Conservation (phyloP, 2,329 filamentous ascomycete genomes). For the Colletotrichum liriopes region DNA sequence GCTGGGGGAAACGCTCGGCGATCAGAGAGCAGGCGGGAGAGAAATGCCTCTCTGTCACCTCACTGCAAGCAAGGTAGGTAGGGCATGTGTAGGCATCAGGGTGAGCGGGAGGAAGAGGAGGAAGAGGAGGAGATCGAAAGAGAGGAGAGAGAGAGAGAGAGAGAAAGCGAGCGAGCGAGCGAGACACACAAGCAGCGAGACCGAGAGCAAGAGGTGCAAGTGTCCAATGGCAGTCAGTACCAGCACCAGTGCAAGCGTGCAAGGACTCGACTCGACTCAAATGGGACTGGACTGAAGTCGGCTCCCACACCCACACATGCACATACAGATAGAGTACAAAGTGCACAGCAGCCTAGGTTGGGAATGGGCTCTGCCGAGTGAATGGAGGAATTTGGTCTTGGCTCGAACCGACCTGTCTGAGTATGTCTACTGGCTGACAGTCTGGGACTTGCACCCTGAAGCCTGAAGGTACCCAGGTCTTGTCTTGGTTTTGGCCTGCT, state of each 20-base stretch:
- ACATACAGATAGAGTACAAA: neutral
- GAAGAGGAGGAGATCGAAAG: neutral
- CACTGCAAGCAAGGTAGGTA: neutral
- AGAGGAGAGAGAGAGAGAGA: neutral
- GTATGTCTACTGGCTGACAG: neutral
- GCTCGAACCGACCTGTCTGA: neutral
- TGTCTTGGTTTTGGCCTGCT: neutral
- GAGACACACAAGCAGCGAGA: neutral
- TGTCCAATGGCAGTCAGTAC: neutral
- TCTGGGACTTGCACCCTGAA: neutral
- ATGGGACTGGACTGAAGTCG: neutral
- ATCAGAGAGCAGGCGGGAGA: conserved; percentile 20
- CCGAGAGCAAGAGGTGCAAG: neutral
- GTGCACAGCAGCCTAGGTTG: neutral
- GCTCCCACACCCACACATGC: neutral
- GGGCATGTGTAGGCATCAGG: neutral
- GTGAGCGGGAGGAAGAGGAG: neutral
- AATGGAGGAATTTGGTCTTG: neutral
- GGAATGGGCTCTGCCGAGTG: neutral
- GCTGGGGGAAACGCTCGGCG: conserved; percentile 29
- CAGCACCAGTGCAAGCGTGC: neutral
- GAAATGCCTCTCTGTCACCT: neutral
- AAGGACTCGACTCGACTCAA: neutral
- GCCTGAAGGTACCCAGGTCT: neutral
- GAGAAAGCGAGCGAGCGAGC: neutral